Evolutionary conservation across 83 land plant genomes (phyloP).

Genomic region (Diphasiastrum complanatum): DNA sequence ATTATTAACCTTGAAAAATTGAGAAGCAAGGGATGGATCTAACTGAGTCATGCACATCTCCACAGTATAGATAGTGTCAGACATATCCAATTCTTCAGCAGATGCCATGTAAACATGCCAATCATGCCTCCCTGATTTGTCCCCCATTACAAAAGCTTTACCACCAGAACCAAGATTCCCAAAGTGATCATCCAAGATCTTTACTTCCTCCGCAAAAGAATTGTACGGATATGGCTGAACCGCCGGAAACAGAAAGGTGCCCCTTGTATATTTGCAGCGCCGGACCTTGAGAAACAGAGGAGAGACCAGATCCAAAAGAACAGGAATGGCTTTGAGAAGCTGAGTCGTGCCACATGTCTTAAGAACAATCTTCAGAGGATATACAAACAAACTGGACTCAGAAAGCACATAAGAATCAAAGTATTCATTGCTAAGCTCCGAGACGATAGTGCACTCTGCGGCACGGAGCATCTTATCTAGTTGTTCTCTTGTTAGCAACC

Average conservation of each 20-base stretch:
- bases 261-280: too few relatives aligned
- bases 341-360: too few relatives aligned
- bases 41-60: conserved; percentile 89
- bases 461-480: too few relatives aligned
- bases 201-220: conserved; percentile 60
- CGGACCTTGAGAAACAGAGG: too few relatives aligned
- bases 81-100: background rate
- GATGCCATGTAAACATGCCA: conserved; percentile 82
- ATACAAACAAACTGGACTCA: too few relatives aligned
- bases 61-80: conserved; percentile 32
- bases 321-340: too few relatives aligned
- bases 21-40: conserved; percentile 36
- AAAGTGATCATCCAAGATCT: conserved; percentile 45
- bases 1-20: conserved; percentile 37
- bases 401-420: too few relatives aligned
- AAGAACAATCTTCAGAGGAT: too few relatives aligned
- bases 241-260: conserved; percentile 76
- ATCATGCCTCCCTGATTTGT: conserved; percentile 28
- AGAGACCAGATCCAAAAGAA: too few relatives aligned
- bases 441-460: too few relatives aligned
- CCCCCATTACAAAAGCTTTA: conserved; percentile 52
- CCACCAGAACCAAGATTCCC: conserved; percentile 35
- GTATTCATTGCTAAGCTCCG: too few relatives aligned
- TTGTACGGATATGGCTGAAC: conserved; percentile 79
- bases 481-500: too few relatives aligned